Evolutionary conservation across 192 early-diverging fungal species (phyloP), one percentile per base, ranked within the genome.

Genomic region (Mortierella antarctica): DNA sequence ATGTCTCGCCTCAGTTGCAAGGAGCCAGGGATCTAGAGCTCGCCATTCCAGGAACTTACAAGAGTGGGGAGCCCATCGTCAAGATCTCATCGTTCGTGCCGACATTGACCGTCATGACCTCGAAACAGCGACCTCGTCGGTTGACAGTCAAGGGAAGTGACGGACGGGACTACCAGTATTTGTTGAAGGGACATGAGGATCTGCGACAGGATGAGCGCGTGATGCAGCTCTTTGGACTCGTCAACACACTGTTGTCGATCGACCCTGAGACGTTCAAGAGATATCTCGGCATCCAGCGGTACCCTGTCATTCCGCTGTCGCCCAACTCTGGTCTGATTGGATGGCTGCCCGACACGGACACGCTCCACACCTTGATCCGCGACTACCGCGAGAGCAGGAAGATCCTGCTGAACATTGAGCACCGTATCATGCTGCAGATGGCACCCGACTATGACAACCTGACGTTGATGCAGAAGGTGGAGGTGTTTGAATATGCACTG

Each of bases 111-210:
- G 92, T 99, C 7, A 93, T 96, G 82, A 89, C 90, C 1, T 97
- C 98, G 7, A 99, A 99, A 70, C 96, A 99, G 76, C 85, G 93
- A 15, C 98, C 98, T 42, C 89, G 98, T 60, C 87, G 90, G 31
- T 69, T 99, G 57, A 91, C 88, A 14, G 92, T 99, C 49, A 87
- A 87, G 54, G 97, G 97, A 18, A 93, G 88, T 62, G 96, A 98
- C 73, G 97, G 98, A 13, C 86, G 88, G 31, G 93, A 94, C 23
- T 98, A 98, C 71, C 91, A 92, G 76, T 99, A 91, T 68, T 76
- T 98, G 57, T 87, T 99, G 56, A 99, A 99, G 86, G 98, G 95
- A 50, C 96, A 96, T 71, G 98, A 99, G 83, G 98, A 99, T 88
- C 80, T 99, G 52, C 93, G 97, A 54, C 96, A 98, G 82, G 98